Base-by-base conservation (phyloP, 345 rosid genomes). In the Cardiospermum halicacabum region DNA sequence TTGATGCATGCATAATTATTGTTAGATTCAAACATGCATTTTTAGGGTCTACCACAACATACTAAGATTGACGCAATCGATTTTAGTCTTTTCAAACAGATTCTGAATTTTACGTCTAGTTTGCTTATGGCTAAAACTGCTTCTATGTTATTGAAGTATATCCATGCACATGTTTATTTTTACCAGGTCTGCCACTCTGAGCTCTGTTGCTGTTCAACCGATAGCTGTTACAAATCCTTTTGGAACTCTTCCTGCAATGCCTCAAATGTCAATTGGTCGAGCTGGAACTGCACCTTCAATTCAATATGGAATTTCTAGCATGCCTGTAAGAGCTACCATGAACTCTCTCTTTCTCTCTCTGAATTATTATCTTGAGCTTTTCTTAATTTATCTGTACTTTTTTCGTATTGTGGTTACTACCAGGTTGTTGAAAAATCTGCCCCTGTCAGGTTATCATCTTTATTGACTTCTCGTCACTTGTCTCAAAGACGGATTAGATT, bases 201-300 rank as follows among this genome's bases (percentile, higher is more conserved):
- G 56, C 78, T 47, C 91, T 69, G 49, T 73, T 40, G 73, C 65
- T 47, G 63, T 84, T 60, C 97, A 87, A 64, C 83, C 84, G 16
- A 71, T 69, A 54, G 70, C 82, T 60, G 74, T 79, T 31, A 70
- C 86, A 62, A 91, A 85, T 77, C 97, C 99, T 18, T 95, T 83
- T 67, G 99, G 99, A 47, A 84, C 87, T 0, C 94, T 95, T 45
- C 99, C 99, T 57, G 90, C 85, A 64, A 76, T 80, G 82, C 99
- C 97, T 67, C 96, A 87, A 66, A 76, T 95, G 56, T 91, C 96
- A 60, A 77, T 91, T 71, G 88, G 83, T 53, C 91, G 84, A 72
- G 83, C 80, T 60, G 96, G 96, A 71, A 81, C 81, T 36, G 74
- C 86, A 43, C 82, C 96, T 42, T 80, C 92, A 22, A 81, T 91